Base-by-base conservation (phyloP, 192 early-diverging fungal species). In the Entophlyctis luteolus region DNA sequence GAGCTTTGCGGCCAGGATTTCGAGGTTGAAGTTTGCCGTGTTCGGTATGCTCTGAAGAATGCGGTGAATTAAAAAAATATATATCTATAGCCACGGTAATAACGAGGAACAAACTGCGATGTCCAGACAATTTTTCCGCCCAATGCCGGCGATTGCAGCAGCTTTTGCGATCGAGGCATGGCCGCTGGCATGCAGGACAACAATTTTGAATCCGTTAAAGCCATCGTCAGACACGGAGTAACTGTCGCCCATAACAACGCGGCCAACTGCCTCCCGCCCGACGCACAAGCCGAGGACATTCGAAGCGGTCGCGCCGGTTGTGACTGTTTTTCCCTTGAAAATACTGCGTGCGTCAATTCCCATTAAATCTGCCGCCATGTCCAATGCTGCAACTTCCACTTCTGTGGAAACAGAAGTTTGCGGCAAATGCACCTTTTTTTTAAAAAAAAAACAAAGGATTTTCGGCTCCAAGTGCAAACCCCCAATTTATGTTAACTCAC, bases 101-200 rank as follows among this genome's bases (percentile, higher is more conserved):
- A 32, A 55, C 54, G 32, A 8, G 16, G 46, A 2, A 4, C 60
- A 54, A 20, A 35, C 34, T 14, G 50, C 62, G 0, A 82, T 39
- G 55, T 86, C 77, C 38, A 77, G 50, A 23, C 72, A 75, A 45
- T 85, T 72, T 6, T 68, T 71, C 5, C 79, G 55, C 18, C 84
- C 84, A 54, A 85, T 76, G 2, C 83, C 82, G 16, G 75, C 45
- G 16, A 86, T 62, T 35, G 77, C 67, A 2, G 76, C 76, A 0
- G 84, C 84, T 56, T 86, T 84, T 46, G 72, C 73, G 0, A 86
- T 59, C n/a, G 71, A 71, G 1, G 76, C 72, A 66, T 83, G 84
- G 2, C 59, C 77, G 29, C 67, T 65, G 0, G 77, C 63, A 27
- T 67, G 72, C 18, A 76, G 16, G n/a, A 74, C 29, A 55, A 22